These are phyloP conservation scores for Colletotrichum ledebouriae DNA, from an alignment of 2,329 filamentous ascomycete species.

Conservation along the genomic window DNA sequence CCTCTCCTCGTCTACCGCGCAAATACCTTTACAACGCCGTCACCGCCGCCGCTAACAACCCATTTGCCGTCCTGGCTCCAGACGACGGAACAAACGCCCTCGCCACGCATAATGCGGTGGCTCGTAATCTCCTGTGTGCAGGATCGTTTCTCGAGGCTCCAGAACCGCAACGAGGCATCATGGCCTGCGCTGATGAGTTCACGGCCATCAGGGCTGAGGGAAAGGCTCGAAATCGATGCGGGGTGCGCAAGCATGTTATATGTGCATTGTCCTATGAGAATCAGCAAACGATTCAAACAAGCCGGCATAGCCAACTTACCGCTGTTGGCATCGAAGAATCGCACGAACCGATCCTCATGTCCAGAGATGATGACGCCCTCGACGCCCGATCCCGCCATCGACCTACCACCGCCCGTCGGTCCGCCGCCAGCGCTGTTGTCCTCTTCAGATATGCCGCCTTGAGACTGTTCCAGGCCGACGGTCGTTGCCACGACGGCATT, in stretches of 20 bases:
- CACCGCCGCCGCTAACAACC: slow-evolving; percentile 94
- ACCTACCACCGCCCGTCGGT: slow-evolving; percentile 78
- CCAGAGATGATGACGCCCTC: slow-evolving; percentile 96
- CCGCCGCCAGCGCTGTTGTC: slow-evolving; percentile 77
- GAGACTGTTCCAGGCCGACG: slow-evolving; percentile 81
- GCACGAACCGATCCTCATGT: slow-evolving; percentile 94
- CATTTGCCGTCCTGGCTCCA: slow-evolving; percentile 97
- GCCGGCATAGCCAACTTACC: slow-evolving; percentile 72
- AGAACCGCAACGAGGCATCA: slow-evolving; percentile 95
- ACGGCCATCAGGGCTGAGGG: slow-evolving; percentile 90
- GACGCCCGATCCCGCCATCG: slow-evolving; percentile 79
- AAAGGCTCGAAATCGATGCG: slow-evolving; percentile 90
- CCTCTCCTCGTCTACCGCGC: slow-evolving; percentile 58
- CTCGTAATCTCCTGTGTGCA: slow-evolving; percentile 96
- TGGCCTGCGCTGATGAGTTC: slow-evolving; percentile 97
- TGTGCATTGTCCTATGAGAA: slow-evolving; percentile 87
- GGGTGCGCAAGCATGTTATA: slow-evolving; percentile 99
- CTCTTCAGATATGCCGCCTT: slow-evolving; percentile 75
- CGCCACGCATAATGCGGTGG: slow-evolving; percentile 93
- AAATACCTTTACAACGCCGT: slow-evolving; percentile 96
- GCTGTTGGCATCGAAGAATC: slow-evolving; percentile 98
- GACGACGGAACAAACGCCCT: slow-evolving; percentile 92
- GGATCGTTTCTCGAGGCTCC: slow-evolving; percentile 94
- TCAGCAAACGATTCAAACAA: background rate
- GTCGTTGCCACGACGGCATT: slow-evolving; percentile 93